Evolutionary conservation across 805 yeast species (phyloP).

Genomic region (Candida orba): DNA sequence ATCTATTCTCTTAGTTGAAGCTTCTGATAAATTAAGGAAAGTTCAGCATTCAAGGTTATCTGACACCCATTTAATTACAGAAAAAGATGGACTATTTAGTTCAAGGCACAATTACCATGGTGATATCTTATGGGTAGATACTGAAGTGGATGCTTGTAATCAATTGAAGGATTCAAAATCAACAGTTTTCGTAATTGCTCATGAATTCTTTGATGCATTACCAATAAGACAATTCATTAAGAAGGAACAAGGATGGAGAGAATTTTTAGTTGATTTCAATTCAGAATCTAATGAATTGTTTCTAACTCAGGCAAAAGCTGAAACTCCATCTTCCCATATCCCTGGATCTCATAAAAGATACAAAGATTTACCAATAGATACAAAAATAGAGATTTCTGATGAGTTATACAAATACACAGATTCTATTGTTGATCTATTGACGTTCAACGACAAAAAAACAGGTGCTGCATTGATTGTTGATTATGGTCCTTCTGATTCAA

Average conservation of each 20-base stretch:
- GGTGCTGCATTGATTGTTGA: constrained; percentile 75
- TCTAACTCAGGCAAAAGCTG: constrained; percentile 47
- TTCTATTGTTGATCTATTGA: constrained; percentile 42
- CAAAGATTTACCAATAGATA: constrained; percentile 42
- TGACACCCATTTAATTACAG: constrained; percentile 16
- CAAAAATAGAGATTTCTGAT: constrained; percentile 68
- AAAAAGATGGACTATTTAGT: constrained; percentile 11
- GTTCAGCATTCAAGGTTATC: constrained; percentile 50
- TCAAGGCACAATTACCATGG: constrained; percentile 37
- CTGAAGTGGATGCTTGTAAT: constrained; percentile 35
- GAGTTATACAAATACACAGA: constrained; percentile 56
- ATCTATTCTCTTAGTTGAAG: constrained; percentile 56
- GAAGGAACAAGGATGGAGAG: constrained; percentile 72
- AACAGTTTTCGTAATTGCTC: constrained; percentile 67
- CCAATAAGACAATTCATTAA: constrained; percentile 66
- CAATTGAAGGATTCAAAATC: constrained; percentile 1
- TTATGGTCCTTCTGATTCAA: constrained; percentile 56
- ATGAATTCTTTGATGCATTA: constrained; percentile 82
- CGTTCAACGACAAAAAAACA: constrained; percentile 25
- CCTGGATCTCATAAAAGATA: constrained; percentile 47
- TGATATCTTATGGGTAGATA: constrained; percentile 51
- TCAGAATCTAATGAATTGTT: constrained; percentile 34
- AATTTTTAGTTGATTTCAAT: constrained; percentile 54
- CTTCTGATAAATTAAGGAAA: constrained; percentile 54
- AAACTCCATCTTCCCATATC: constrained; percentile 54